Evolutionary conservation across 331 rosid species (phyloP).

Genomic region (Rosa hybrid): DNA sequence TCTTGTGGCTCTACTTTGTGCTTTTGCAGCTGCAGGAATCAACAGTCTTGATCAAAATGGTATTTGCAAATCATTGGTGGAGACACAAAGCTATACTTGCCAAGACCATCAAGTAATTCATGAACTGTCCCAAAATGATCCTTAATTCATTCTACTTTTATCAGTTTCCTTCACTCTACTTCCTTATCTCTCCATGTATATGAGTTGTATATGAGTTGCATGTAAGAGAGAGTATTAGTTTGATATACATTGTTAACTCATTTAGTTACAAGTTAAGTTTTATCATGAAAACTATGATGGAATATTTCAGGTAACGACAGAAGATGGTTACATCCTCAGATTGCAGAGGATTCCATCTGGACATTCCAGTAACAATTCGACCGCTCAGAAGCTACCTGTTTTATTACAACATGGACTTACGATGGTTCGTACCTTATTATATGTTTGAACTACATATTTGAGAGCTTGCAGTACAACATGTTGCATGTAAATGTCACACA

Average conservation of each 20-base stretch:
- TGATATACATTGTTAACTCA: neutral
- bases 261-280: neutral
- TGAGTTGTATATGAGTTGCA: neutral
- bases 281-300: neutral
- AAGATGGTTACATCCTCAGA: conserved; percentile 67
- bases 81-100: conserved; percentile 59
- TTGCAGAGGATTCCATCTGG: conserved; percentile 63
- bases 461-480: neutral
- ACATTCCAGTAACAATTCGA: conserved; percentile 20
- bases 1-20: conserved; percentile 32
- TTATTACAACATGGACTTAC: conserved; percentile 81
- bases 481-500: no score
- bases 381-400: conserved; percentile 51
- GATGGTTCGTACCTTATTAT: conserved; percentile 40
- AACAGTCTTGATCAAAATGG: conserved; percentile 30
- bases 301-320: conserved; percentile 59
- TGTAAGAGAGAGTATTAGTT: neutral
- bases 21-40: conserved; percentile 26
- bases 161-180: neutral
- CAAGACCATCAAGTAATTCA: conserved; percentile 60
- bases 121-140: neutral
- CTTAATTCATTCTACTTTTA: neutral
- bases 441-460: neutral
- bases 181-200: neutral
- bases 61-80: conserved; percentile 64